These are phyloP conservation scores for Lactarius hatsudake DNA, from an alignment of 768 basidiomycete species.

Conservation along the genomic window DNA sequence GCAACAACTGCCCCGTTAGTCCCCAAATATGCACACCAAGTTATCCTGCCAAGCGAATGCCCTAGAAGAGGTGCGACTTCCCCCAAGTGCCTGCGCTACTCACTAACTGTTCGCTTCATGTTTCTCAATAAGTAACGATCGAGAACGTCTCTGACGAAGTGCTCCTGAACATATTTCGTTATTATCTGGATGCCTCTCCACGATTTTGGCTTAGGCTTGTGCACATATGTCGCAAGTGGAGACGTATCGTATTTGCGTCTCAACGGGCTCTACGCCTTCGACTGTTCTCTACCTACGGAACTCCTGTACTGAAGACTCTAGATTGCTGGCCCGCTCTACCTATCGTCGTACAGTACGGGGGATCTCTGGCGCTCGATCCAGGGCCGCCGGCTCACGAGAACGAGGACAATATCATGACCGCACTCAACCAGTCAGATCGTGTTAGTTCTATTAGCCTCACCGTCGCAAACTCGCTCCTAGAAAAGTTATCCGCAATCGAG, in stretches of 20 bases:
- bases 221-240: not conserved
- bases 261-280: not conserved
- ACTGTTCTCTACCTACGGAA: not conserved
- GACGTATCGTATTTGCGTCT: not conserved
- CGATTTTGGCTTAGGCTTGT: not conserved
- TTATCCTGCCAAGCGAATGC: no score
- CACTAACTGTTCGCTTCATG: no score
- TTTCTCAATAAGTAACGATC: not conserved
- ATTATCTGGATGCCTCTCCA: not conserved
- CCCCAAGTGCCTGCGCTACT: no score
- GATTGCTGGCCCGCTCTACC: not conserved
- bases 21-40: no score
- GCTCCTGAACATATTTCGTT: not conserved
- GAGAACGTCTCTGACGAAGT: not conserved
- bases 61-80: no score
- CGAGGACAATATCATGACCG: no score
- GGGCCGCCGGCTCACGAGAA: no score
- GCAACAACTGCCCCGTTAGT: no score
- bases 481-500: not conserved
- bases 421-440: not conserved
- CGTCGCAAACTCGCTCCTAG: not conserved
- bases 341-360: not conserved
- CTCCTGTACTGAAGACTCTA: not conserved
- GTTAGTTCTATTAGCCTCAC: not conserved
- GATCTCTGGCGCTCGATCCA: not conserved